phyloP scores from a whole-genome alignment of 169 alveolate species.

The Nephromyces sp. region DNA sequence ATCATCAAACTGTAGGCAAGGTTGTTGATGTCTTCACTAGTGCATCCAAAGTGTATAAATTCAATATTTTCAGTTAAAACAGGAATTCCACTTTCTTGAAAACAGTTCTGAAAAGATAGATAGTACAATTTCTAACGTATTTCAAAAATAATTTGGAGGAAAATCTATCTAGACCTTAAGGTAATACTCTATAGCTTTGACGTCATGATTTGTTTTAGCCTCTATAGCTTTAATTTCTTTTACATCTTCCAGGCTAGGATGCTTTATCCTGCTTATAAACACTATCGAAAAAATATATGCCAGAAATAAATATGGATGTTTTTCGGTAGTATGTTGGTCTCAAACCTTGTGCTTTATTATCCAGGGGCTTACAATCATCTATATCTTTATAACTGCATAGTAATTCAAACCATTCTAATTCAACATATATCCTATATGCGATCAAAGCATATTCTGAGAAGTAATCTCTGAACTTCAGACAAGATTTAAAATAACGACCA shows the following conservation, averaged over 20 bases:
- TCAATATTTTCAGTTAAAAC: neutral
- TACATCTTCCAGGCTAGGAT: neutral
- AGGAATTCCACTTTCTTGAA: neutral
- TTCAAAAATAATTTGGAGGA: neutral
- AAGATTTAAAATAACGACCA: neutral
- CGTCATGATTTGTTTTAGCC: slow-evolving; percentile 19
- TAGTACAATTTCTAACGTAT: too few species aligned
- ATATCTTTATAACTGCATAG: neutral
- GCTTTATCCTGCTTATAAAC: neutral
- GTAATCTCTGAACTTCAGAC: neutral
- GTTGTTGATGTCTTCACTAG: slow-evolving; percentile 90
- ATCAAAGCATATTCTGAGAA: neutral
- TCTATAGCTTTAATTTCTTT: neutral
- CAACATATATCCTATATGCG: neutral
- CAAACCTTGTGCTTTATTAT: neutral
- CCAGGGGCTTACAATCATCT: neutral
- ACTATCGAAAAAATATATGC: neutral
- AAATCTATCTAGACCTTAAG: slow-evolving; percentile 1
- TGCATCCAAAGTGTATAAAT: slow-evolving; percentile 39
- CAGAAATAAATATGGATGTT: neutral
- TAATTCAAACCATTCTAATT: neutral
- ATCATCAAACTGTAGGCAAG: slow-evolving; percentile 75
- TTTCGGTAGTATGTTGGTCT: too few species aligned
- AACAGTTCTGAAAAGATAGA: neutral
- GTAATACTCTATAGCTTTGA: slow-evolving; percentile 19